Evolutionary conservation across 2,329 filamentous ascomycete species (phyloP), one percentile per base, ranked within the genome.

Genomic region (Cercospora zeae-maydis): DNA sequence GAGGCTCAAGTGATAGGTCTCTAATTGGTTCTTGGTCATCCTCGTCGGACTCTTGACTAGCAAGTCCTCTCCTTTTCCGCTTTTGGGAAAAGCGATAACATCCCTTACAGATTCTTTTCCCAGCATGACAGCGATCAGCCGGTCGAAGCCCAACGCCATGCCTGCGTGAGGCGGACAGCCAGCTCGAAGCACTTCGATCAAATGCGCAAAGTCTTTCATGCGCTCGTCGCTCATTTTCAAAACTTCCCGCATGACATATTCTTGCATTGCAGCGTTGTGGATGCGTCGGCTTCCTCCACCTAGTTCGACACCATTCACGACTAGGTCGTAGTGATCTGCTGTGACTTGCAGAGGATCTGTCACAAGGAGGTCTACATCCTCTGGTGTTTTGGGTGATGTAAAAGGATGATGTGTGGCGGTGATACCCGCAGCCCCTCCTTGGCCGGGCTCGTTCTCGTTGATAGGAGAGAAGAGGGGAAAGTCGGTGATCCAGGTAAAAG

Each of bases 51-150:
- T 91, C 70, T 86, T 87, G 2, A 96, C 91, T 76, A 96, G 84
- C 61, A 86, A 77, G 78, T 99, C 95, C 73, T 96, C 90, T 0
- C 95, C 93, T 74, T 88, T 92, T 65, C 92, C 92, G 65, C 86
- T 93, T 81, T 99, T 99, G 0, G 95, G 96, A 73, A 99, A 99
- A 0, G 93, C 93, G 76, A 99, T 97, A 1, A 99, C 93, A 78
- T 99, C 93, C 63, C 91, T 82, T 2, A 99, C 89, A 1, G 89
- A 92, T 10, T 89, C 83, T 33, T 84, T 88, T 1, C 88, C 89
- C 21, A 89, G 84, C 81, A 99, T 84, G 0, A 96, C 80, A 0
- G 93, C 89, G 39, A 95, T 83, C 54, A 99, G 77, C 3, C 95
- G 83, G 75, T 99, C 95, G 74, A 97, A 96, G 0, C 95, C 95